phyloP scores from a whole-genome alignment of 148 eudicot genomes.

The Arbutus unedo region DNA sequence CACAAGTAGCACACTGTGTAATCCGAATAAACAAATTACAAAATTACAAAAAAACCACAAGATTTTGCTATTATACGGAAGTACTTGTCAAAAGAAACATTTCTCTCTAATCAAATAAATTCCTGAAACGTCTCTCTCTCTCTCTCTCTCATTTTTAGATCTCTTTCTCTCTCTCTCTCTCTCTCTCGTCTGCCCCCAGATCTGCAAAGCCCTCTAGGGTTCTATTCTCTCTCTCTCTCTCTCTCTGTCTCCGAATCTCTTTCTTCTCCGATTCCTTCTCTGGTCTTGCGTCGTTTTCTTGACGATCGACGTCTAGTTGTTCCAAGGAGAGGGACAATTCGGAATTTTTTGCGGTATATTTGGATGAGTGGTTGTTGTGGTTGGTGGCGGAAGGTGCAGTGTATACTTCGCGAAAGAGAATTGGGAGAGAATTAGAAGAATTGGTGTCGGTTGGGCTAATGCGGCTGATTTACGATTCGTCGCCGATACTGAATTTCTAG shows the following conservation, averaged over 20 bases:
- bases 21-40: too few species aligned
- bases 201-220: slow-evolving; percentile 8
- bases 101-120: not conserved
- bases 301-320: not conserved
- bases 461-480: slow-evolving; percentile 34
- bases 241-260: not conserved
- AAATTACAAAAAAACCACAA: not conserved
- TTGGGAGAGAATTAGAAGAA: slow-evolving; percentile 20
- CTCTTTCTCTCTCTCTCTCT: not conserved
- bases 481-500: not conserved
- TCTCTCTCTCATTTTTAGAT: not conserved
- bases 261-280: not conserved
- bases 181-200: not conserved
- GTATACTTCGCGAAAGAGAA: slow-evolving; percentile 13
- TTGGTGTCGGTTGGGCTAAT: slow-evolving; percentile 46
- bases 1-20: too few species aligned
- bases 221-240: not conserved
- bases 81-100: not conserved
- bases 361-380: slow-evolving; percentile 19
- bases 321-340: not conserved
- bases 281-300: not conserved
- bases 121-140: not conserved
- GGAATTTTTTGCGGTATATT: not conserved
- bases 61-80: not conserved
- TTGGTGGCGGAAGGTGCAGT: slow-evolving; percentile 20